These are phyloP conservation scores for Vigna mungo DNA, from an alignment of 306 rosid genomes.

Conservation along the genomic window DNA sequence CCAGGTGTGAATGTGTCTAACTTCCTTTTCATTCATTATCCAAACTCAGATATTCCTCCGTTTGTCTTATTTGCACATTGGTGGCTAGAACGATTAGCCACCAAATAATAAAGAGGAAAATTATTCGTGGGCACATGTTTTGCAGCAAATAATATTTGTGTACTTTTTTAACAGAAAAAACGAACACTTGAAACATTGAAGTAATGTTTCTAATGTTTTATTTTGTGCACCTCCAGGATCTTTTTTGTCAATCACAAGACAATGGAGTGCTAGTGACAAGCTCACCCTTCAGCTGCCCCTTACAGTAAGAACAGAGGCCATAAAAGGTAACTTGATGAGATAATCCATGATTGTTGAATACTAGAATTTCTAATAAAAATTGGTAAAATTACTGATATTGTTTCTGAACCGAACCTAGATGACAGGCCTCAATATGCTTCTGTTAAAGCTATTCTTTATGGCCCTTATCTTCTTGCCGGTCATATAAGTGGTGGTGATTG, in stretches of 20 bases:
- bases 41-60: neutral
- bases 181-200: neutral
- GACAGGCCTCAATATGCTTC: conserved; percentile 71
- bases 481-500: conserved; percentile 56
- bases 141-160: neutral
- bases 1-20: conserved; percentile 58
- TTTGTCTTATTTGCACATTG: neutral
- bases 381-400: conserved; percentile 31
- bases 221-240: conserved; percentile 54
- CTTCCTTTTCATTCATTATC: conserved; percentile 19
- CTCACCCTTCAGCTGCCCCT: conserved; percentile 76
- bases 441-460: conserved; percentile 76
- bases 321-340: conserved; percentile 62
- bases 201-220: neutral
- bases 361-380: neutral
- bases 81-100: neutral
- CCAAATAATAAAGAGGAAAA: neutral
- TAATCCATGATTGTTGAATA: neutral
- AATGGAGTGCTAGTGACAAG: conserved; percentile 71
- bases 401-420: conserved; percentile 63
- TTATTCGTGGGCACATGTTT: neutral
- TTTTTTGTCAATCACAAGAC: conserved; percentile 57
- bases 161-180: neutral
- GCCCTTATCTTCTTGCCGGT: conserved; percentile 80
- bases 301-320: conserved; percentile 69